Percentiles rank a stretch among this genome's conserved stretches.
Evolutionary conservation across 2,329 filamentous ascomycete genomes (phyloP).

Genomic region (Trichoderma hamatum): DNA sequence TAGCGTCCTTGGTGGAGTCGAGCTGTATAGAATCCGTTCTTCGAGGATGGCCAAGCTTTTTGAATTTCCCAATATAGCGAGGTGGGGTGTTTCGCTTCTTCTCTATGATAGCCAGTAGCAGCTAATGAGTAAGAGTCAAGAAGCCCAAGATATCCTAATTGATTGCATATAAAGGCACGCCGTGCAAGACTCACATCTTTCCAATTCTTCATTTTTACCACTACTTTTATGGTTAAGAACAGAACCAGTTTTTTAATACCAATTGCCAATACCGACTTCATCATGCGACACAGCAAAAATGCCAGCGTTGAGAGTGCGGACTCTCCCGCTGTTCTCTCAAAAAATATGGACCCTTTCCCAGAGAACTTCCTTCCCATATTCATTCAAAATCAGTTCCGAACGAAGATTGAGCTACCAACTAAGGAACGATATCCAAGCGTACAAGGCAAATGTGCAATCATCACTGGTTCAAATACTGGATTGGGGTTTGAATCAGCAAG

Average conservation of each 20-base stretch:
- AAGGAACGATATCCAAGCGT: conserved; percentile 28
- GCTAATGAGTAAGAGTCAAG: not conserved
- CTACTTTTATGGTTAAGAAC: not conserved
- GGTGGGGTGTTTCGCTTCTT: not conserved
- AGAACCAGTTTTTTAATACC: not conserved
- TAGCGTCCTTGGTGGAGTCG: not conserved
- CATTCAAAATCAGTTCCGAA: not conserved
- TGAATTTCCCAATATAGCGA: not conserved
- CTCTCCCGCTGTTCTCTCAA: not conserved
- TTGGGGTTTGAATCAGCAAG: conserved; percentile 34
- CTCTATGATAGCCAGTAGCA: no score
- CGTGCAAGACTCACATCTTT: not conserved
- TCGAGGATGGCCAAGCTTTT: not conserved
- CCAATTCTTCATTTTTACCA: not conserved
- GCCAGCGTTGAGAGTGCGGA: not conserved
- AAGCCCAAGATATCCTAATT: not conserved
- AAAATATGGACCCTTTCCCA: not conserved
- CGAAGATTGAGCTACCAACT: conserved; percentile 27
- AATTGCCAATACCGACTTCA: not conserved
- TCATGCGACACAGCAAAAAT: not conserved
- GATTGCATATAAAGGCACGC: not conserved
- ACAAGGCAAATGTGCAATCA: conserved; percentile 30
- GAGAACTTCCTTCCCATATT: not conserved
- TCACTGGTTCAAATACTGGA: conserved; percentile 36
- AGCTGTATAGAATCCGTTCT: not conserved